These are phyloP conservation scores for Suhomyces terraborum DNA, from an alignment of 1,139 yeast genomes.

Conservation along the genomic window DNA sequence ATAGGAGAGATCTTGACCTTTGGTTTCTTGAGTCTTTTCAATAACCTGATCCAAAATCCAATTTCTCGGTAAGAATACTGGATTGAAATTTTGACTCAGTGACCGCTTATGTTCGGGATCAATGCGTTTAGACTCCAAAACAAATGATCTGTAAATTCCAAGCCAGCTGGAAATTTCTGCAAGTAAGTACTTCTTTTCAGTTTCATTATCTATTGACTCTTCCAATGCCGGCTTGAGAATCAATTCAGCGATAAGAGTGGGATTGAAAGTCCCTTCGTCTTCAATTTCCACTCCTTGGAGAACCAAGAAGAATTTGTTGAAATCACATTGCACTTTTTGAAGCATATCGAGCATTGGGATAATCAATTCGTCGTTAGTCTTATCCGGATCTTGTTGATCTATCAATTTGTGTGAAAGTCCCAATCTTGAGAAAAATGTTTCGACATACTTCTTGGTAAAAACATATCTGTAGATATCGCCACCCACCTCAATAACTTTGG, in stretches of 20 bases:
- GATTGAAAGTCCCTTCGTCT: constrained; percentile 13
- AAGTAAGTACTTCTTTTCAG: constrained; percentile 35
- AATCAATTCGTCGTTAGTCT: constrained; percentile 49
- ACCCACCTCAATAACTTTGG: constrained; percentile 60
- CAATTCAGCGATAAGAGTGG: constrained; percentile 30
- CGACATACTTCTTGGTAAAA: constrained; percentile 61
- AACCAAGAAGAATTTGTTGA: constrained; percentile 70
- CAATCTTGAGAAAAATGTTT: constrained; percentile 63
- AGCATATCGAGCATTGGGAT: constrained; percentile 67
- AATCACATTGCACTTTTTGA: constrained; percentile 67
- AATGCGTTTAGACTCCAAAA: constrained; percentile 30
- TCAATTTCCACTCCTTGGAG: constrained; percentile 49
- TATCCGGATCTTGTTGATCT: constrained; percentile 37
- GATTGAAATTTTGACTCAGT: constrained; percentile 58
- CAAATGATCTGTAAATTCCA: constrained; percentile 37
- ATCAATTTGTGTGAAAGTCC: constrained; percentile 55
- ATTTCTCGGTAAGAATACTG: constrained; percentile 78
- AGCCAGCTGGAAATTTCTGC: constrained; percentile 43
- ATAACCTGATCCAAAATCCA: constrained; percentile 90
- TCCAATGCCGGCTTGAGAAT: constrained; percentile 32
- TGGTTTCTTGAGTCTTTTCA: constrained; percentile 42
- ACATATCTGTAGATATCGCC: constrained; percentile 66
- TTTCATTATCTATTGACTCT: constrained; percentile 21
- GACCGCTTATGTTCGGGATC: constrained; percentile 37
- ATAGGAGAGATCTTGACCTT: constrained; percentile 39